phyloP scores from a whole-genome alignment of 2,329 filamentous ascomycete species.

The Botrytis paeoniae region DNA sequence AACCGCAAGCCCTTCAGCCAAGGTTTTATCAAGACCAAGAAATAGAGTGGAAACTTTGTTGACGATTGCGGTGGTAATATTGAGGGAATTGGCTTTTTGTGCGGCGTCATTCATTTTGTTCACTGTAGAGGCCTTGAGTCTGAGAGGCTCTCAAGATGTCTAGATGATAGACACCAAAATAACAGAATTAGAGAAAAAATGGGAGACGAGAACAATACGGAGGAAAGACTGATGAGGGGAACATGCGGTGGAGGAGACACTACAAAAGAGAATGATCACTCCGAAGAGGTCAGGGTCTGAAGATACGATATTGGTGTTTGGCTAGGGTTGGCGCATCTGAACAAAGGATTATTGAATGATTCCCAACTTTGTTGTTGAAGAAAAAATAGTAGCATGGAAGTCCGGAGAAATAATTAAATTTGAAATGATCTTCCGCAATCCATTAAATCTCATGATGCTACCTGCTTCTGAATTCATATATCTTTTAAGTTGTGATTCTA shows the following conservation, averaged over 20 bases:
- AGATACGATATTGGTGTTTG: background rate
- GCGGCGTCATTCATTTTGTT: background rate
- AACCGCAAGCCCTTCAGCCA: conserved; percentile 30
- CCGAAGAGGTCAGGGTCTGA: background rate
- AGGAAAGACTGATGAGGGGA: background rate
- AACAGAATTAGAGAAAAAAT: background rate
- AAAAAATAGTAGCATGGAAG: background rate
- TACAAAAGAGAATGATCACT: background rate
- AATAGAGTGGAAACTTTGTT: conserved; percentile 17
- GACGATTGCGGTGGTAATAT: background rate
- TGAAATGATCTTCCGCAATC: background rate
- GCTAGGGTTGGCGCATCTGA: background rate
- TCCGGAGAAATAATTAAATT: background rate
- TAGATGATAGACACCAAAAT: background rate
- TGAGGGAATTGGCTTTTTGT: background rate
- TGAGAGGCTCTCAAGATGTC: background rate
- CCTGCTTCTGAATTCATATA: too few species aligned
- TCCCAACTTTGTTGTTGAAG: background rate
- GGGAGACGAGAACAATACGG: background rate
- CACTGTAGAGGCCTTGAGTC: background rate
- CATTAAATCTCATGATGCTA: background rate
- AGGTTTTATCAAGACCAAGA: conserved; percentile 30
- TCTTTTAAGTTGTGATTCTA: background rate
- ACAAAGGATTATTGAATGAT: background rate
- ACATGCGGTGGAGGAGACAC: background rate